Conservation (phyloP, 805 yeast genomes). For the Komagataella populi region DNA sequence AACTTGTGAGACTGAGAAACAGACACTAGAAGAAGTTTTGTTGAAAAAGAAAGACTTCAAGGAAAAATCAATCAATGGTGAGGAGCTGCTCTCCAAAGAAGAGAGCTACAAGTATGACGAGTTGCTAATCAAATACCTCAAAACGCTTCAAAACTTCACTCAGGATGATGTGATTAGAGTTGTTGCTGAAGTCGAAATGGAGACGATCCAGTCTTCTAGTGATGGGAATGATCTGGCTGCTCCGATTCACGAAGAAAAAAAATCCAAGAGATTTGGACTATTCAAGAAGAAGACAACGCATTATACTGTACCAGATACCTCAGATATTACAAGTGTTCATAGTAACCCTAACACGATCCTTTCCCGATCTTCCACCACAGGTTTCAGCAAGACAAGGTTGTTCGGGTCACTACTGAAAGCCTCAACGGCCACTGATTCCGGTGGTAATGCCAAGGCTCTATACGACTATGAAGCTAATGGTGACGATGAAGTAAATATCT, state of each 20-base stretch:
- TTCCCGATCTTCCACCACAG: slow-evolving; percentile 10
- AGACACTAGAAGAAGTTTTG: slow-evolving; percentile 28
- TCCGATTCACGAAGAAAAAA: slow-evolving; percentile 38
- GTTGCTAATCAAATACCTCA: slow-evolving; percentile 35
- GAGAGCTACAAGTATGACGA: slow-evolving; percentile 31
- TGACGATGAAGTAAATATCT: slow-evolving; percentile 57
- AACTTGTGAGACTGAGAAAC: slow-evolving; percentile 33
- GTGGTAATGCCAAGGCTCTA: slow-evolving; percentile 30
- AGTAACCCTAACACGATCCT: background rate
- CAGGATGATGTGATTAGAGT: slow-evolving; percentile 64
- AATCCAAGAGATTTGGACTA: slow-evolving; percentile 39
- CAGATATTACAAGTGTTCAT: background rate
- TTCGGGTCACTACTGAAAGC: slow-evolving; percentile 22
- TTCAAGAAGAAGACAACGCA: slow-evolving; percentile 5
- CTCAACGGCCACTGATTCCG: slow-evolving; percentile 5
- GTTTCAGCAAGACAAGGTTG: slow-evolving; percentile 7
- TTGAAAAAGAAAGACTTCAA: slow-evolving; percentile 19
- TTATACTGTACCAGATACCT: background rate
- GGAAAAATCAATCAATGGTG: slow-evolving; percentile 17
- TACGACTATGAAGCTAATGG: slow-evolving; percentile 59
- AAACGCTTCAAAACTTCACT: slow-evolving; percentile 47
- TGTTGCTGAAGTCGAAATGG: slow-evolving; percentile 74
- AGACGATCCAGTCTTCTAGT: slow-evolving; percentile 76
- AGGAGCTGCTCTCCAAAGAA: slow-evolving; percentile 25
- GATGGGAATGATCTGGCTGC: slow-evolving; percentile 60